Evolutionary conservation across 176 grass and related monocot species (phyloP), one percentile per base, ranked within the genome.

Genomic region (Juncus inflexus): DNA sequence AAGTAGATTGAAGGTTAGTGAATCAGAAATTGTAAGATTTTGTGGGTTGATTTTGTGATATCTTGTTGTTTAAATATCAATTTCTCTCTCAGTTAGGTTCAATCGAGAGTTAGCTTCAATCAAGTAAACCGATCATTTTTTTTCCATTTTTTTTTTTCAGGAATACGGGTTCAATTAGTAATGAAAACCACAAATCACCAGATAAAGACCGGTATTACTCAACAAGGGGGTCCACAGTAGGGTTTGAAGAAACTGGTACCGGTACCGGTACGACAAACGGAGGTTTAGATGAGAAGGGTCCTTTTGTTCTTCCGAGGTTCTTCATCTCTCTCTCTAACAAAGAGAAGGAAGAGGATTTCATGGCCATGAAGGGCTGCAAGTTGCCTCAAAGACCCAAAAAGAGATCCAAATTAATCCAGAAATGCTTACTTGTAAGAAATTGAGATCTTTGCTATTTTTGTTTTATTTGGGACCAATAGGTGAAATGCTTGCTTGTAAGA

Each of bases 341-440:
- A 81, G 89, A 99, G 76, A 99, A 99, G 70, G 95, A 99, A 62
- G 95, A 99, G 78, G 95, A 99, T 51, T 99, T 99, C 69, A 78
- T 99, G 83, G 78, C 78, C 4, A 99, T 99, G 95, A 99, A 99
- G 66, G 95, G 95, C n/a, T 99, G 89, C 69, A 99, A 92, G 55
- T 83, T 94, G 57, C 95, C 95, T 11, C 95, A 99, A 67, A 90
- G 95, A 77, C 95, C 95, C 8, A 99, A 99, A 79, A 99, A 99
- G 76, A 84, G 95, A 69, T 90, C 95, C 14, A 99, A 99, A 71
- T 80, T 83, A 67, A 86, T 94, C 55, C 95, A 90, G 67, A 99
- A 99, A 57, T 89, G 82, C 77, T 76, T 95, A 64, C 90, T 95
- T 70, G 90, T 95, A 95, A 65, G 65, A 15, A 47, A 35, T 28